These are phyloP conservation scores for Rhizopogon roseolus DNA, from an alignment of 768 basidiomycete species.

Conservation along the genomic window DNA sequence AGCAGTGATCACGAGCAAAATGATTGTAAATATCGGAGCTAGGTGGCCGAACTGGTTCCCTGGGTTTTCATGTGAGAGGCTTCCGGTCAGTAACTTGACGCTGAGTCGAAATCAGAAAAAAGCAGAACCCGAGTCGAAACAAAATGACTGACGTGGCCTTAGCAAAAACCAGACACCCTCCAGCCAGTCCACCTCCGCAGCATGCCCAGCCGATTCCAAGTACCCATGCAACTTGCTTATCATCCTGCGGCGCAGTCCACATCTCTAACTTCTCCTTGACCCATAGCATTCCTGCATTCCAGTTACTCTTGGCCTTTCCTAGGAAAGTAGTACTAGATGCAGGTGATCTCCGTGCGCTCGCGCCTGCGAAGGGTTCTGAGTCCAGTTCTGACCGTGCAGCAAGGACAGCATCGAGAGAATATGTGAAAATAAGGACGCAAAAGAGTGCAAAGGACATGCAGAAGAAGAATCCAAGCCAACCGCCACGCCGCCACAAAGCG, in stretches of 20 bases:
- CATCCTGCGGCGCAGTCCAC: conserved; percentile 77
- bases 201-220: conserved; percentile 94
- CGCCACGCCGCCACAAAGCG: conserved; percentile 75
- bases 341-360: conserved; percentile 25
- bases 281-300: conserved; percentile 45
- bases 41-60: conserved; percentile 86
- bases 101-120: conserved; percentile 29
- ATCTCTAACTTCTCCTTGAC: conserved; percentile 60
- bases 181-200: conserved; percentile 86
- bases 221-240: conserved; percentile 84
- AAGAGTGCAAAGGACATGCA: conserved; percentile 68
- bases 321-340: conserved; percentile 19
- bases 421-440: conserved; percentile 61
- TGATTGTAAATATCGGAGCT: conserved; percentile 73
- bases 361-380: conserved; percentile 47
- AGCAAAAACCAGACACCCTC: conserved; percentile 84
- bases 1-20: conserved; percentile 62
- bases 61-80: conserved; percentile 72
- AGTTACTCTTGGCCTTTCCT: conserved; percentile 32
- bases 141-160: conserved; percentile 31
- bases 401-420: conserved; percentile 71
- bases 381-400: conserved; percentile 64
- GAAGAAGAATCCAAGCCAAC: conserved; percentile 92
- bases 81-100: conserved; percentile 76
- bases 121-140: background rate